Evolutionary conservation across 306 rosid genomes (phyloP), one percentile per base, ranked within the genome.

Genomic region (Lathyrus aphaca): DNA sequence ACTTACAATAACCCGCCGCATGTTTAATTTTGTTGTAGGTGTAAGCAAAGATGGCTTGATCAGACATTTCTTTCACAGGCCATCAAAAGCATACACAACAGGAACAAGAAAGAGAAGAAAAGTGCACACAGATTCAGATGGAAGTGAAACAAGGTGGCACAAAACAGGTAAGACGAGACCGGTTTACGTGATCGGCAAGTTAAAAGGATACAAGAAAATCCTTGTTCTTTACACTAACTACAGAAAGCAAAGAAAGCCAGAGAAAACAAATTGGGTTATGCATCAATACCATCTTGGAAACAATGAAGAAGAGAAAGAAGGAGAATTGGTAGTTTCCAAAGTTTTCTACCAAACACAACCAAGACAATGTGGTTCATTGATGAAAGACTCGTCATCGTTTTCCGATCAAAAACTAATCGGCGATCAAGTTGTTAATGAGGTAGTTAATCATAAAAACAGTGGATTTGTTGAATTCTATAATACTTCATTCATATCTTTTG

Each of bases 291-390:
- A 88, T 74, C 85, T 85, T 40, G 96, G 96, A 4, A 82, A 64
- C 17, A 86, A 82, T 57, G 96, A 89, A 74, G 96, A 89, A 42
- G 96, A 89, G 77, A 89, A 85, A 68, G 96, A 89, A 72, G 96
- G 96, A 11, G 96, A 89, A 42, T 68, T 89, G 25, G 92, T 89
- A 73, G 90, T 83, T 5, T 89, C 96, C 12, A 89, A 89, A 70
- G 90, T 89, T 44, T 89, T 89, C 80, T 89, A 85, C 37, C 96
- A 89, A 73, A 89, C 96, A 51, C 96, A 89, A n/a, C 96, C 96
- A 16, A 83, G 96, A 55, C 96, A 89, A 70, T 89, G 96, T 78
- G 92, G 96, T 44, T 81, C 90, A 15, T 46, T 77, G 25, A 58
- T 77, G 57, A 85, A 88, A 78, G 90, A 85, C 12, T 73, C 88